A percentile compares a stretch with the other conserved stretches of the same genome.
Evolutionary conservation across 1,139 yeast species (phyloP).

Genomic region (Pichia inconspicua): DNA sequence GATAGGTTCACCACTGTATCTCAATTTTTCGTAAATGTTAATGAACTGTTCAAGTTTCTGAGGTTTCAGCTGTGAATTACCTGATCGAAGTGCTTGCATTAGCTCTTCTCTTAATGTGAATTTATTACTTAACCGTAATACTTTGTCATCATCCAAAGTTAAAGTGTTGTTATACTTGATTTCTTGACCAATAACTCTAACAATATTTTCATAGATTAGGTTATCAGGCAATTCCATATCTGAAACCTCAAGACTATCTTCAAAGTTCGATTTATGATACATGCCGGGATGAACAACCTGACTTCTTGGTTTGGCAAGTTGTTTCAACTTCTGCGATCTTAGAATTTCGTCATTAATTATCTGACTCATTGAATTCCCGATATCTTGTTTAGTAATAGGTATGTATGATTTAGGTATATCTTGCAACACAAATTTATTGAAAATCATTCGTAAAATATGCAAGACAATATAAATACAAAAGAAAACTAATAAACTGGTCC

Average conservation of each 20-base stretch:
- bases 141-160: conserved; percentile 30
- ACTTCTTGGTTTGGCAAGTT: conserved; percentile 44
- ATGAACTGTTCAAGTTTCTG: conserved; percentile 33
- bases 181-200: conserved; percentile 48
- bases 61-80: conserved; percentile 19
- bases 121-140: conserved; percentile 34
- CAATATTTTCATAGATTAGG: conserved; percentile 56
- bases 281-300: conserved; percentile 59
- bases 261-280: conserved; percentile 40
- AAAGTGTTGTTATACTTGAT: conserved; percentile 37
- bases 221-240: conserved; percentile 40
- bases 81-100: background rate
- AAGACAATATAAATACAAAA: conserved; percentile 38
- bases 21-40: conserved; percentile 56
- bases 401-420: conserved; percentile 74
- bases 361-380: conserved; percentile 43
- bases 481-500: conserved; percentile 61
- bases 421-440: conserved; percentile 49
- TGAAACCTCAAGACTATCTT: background rate
- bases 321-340: conserved; percentile 40
- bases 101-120: conserved; percentile 43
- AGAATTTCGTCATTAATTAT: conserved; percentile 37
- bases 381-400: conserved; percentile 55
- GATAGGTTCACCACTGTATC: conserved; percentile 61
- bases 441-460: conserved; percentile 46